Conservation (phyloP, 2,329 filamentous ascomycete genomes). For the Alternaria brassicicola region DNA sequence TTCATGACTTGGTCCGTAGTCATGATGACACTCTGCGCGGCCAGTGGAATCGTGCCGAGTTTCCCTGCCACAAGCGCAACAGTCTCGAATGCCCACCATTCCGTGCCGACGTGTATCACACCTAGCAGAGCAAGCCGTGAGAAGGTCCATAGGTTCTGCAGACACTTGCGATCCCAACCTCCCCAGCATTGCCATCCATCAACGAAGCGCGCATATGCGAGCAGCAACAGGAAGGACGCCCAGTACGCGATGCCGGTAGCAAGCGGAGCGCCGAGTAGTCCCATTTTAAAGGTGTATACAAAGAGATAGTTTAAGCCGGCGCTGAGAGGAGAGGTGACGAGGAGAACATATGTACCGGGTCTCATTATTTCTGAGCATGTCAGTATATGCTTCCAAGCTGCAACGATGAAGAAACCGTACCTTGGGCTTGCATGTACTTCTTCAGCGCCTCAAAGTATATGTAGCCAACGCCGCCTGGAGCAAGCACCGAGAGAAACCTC, state of each 20-base stretch:
- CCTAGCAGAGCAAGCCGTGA: constrained; percentile 76
- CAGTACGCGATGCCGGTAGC: constrained; percentile 87
- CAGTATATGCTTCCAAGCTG: not conserved
- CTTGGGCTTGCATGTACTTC: constrained; percentile 64
- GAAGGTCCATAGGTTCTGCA: constrained; percentile 73
- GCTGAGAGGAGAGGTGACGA: constrained; percentile 66
- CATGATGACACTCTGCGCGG: constrained; percentile 89
- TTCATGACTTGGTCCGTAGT: constrained; percentile 84
- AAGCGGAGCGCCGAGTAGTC: constrained; percentile 78
- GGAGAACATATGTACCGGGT: constrained; percentile 66
- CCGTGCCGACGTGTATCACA: constrained; percentile 82
- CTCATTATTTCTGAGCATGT: constrained; percentile 62
- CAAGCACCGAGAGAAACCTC: constrained; percentile 72
- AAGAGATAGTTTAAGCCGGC: constrained; percentile 69
- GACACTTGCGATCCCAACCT: constrained; percentile 68
- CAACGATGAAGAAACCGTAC: constrained; percentile 37
- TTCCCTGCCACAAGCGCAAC: constrained; percentile 82
- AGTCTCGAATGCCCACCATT: constrained; percentile 96
- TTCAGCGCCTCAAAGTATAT: constrained; percentile 84
- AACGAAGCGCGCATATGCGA: constrained; percentile 74
- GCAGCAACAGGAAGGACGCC: constrained; percentile 77
- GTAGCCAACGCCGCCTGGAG: constrained; percentile 83
- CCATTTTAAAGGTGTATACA: constrained; percentile 72
- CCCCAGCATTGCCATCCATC: constrained; percentile 80
- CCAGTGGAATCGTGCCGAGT: constrained; percentile 77